Conservation (phyloP, 352 stramenopile species). For the Thalassiosira livingstoniorum region DNA sequence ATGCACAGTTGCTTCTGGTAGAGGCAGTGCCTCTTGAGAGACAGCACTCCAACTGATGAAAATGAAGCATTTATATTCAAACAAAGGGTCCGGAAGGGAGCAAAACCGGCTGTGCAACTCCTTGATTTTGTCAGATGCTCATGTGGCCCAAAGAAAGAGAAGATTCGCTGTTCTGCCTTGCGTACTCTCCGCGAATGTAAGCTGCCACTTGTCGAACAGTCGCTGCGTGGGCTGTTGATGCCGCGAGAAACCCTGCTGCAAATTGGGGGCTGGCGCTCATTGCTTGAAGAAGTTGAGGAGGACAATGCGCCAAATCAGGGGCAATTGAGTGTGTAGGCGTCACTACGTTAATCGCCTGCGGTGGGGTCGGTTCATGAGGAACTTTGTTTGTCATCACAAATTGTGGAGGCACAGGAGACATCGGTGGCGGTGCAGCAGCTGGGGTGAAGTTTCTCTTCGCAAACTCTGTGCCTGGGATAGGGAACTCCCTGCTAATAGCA, state of each 20-base stretch:
- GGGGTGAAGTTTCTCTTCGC: background rate
- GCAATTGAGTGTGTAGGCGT: background rate
- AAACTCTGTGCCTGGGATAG: slow-evolving; percentile 34
- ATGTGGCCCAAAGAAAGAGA: too few relatives aligned
- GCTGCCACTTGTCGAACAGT: background rate
- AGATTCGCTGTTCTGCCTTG: background rate
- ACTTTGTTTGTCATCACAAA: background rate
- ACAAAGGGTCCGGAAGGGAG: too few relatives aligned
- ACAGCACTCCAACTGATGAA: too few relatives aligned
- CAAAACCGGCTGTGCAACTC: too few relatives aligned
- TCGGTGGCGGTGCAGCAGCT: background rate
- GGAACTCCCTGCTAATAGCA: slow-evolving; percentile 62
- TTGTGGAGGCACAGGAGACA: background rate
- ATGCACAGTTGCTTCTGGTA: too few relatives aligned
- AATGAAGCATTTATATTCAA: too few relatives aligned
- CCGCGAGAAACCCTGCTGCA: background rate
- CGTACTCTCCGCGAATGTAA: background rate
- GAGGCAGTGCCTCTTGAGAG: too few relatives aligned
- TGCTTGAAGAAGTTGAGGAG: background rate
- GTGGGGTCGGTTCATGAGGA: background rate
- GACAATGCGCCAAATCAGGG: background rate
- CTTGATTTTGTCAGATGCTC: too few relatives aligned
- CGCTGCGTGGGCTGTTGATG: background rate
- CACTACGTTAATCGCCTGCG: background rate
- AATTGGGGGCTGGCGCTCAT: background rate